phyloP scores from a whole-genome alignment of 2,329 filamentous ascomycete species.

The Camillea tinctor region DNA sequence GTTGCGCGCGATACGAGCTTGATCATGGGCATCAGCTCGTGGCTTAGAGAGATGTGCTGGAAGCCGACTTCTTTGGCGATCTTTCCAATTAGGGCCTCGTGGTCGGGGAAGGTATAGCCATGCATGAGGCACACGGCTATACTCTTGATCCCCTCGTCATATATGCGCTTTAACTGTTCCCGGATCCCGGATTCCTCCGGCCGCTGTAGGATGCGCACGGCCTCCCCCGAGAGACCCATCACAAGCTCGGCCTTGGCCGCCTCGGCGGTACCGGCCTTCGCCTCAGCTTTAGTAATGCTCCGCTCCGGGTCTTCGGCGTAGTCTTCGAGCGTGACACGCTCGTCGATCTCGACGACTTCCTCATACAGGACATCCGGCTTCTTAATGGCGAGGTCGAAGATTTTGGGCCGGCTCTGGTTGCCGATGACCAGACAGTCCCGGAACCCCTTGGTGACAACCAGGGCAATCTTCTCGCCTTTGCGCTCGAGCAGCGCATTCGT shows the following conservation, averaged over 20 bases:
- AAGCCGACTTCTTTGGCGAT: constrained; percentile 81
- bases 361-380: constrained; percentile 88
- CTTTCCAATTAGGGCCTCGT: constrained; percentile 75
- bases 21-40: constrained; percentile 88
- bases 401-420: constrained; percentile 84
- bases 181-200: constrained; percentile 58
- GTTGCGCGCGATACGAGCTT: constrained; percentile 75
- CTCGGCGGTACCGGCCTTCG: constrained; percentile 47
- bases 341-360: constrained; percentile 82
- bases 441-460: constrained; percentile 86
- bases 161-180: constrained; percentile 64
- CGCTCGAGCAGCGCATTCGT: constrained; percentile 89
- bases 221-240: constrained; percentile 70
- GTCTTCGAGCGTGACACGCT: constrained; percentile 87
- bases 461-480: constrained; percentile 84
- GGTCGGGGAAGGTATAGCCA: constrained; percentile 84
- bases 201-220: constrained; percentile 66
- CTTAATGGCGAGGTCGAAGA: constrained; percentile 85
- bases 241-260: constrained; percentile 57
- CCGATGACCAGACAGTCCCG: constrained; percentile 85
- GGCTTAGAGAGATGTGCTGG: constrained; percentile 75
- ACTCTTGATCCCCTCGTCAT: constrained; percentile 69
- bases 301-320: constrained; percentile 84
- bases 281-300: constrained; percentile 52
- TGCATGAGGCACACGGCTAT: constrained; percentile 92